Conservation (phyloP, 257 asterid species). For the Linaria vulgaris region DNA sequence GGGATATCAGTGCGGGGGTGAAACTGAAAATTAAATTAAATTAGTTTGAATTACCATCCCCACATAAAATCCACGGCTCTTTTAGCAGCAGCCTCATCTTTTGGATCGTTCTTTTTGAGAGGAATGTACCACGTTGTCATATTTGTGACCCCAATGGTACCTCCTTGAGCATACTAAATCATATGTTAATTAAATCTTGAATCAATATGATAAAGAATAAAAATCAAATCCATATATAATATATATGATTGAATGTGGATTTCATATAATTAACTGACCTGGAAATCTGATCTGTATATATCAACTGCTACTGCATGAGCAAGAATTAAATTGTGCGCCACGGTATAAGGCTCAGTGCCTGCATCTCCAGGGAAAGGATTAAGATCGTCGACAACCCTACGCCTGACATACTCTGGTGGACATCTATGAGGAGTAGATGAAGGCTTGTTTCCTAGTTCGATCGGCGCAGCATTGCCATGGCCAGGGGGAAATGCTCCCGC, state of each 20-base stretch:
- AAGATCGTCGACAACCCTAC: background rate
- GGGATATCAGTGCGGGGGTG: no score
- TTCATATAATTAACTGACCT: background rate
- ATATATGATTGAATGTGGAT: no score
- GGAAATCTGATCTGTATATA: background rate
- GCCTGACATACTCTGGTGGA: background rate
- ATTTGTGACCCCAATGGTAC: conserved; percentile 26
- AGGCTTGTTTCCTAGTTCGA: background rate
- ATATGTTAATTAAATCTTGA: no score
- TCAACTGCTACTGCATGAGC: conserved; percentile 33
- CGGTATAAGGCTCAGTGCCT: conserved; percentile 36
- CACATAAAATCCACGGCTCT: conserved; percentile 19
- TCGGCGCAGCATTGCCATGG: conserved; percentile 20
- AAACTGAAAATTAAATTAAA: background rate
- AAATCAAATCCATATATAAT: no score
- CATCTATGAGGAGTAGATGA: background rate
- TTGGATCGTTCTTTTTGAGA: background rate
- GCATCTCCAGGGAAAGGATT: conserved; percentile 21
- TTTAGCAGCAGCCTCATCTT: background rate
- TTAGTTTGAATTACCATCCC: background rate
- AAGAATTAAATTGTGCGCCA: conserved; percentile 36
- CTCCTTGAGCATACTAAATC: background rate
- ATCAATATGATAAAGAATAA: no score
- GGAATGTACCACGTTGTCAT: conserved; percentile 20
- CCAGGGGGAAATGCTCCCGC: conserved; percentile 31